Conservation (phyloP, 257 asterid species). For the Fraxinus cuspidata region DNA sequence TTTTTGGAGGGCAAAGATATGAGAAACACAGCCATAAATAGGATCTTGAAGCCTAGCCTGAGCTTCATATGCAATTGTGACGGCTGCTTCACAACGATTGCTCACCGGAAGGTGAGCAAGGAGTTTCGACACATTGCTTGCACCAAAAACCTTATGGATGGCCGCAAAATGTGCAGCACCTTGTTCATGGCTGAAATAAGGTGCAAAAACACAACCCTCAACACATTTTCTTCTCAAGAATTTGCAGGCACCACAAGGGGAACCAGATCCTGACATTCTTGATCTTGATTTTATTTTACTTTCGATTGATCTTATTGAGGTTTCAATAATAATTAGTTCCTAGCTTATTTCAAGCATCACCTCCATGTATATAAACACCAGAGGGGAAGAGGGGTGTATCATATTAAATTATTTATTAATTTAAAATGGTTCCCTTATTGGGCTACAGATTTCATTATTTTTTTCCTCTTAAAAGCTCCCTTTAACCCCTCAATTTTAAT, state of each 20-base stretch:
- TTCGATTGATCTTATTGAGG: neutral
- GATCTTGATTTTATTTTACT: neutral
- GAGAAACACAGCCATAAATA: constrained; percentile 74
- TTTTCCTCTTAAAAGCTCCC: constrained; percentile 6
- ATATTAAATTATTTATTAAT: constrained; percentile 40
- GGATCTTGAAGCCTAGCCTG: constrained; percentile 83
- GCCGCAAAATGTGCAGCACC: constrained; percentile 64
- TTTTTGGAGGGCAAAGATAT: constrained; percentile 64
- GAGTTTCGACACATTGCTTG: constrained; percentile 59
- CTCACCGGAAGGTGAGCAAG: constrained; percentile 56
- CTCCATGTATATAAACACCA: neutral
- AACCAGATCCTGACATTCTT: constrained; percentile 24
- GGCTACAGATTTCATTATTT: constrained; percentile 48
- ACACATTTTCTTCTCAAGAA: constrained; percentile 70
- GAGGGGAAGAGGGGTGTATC: constrained; percentile 45
- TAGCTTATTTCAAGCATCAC: neutral
- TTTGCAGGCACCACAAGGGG: constrained; percentile 69
- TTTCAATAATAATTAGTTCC: neutral
- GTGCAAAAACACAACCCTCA: constrained; percentile 69
- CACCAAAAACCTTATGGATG: constrained; percentile 59
- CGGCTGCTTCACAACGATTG: constrained; percentile 68
- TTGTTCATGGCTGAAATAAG: constrained; percentile 68
- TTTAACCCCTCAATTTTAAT: constrained; percentile 30
- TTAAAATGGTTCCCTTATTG: constrained; percentile 72
- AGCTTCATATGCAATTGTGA: constrained; percentile 69